Evolutionary conservation across 2,329 filamentous ascomycete species (phyloP).

Genomic region (Epicoccum sorghinum): DNA sequence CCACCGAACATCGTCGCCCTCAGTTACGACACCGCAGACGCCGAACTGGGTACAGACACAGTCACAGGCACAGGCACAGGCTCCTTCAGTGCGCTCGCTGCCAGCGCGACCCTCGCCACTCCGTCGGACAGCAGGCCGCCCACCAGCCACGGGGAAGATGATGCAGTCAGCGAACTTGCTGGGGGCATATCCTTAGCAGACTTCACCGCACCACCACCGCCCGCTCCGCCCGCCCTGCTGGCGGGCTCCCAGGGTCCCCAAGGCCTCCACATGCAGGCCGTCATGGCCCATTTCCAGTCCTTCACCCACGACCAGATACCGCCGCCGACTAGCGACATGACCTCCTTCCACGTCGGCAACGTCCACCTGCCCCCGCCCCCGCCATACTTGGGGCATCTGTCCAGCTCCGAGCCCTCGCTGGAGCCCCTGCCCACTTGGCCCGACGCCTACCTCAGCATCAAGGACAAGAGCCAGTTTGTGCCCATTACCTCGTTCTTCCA

Average conservation of each 20-base stretch:
- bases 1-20: slow-evolving; percentile 20
- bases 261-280: slow-evolving; percentile 20
- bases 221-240: slow-evolving; percentile 11
- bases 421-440: slow-evolving; percentile 32
- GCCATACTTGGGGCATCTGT: slow-evolving; percentile 19
- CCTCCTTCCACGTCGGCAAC: slow-evolving; percentile 22
- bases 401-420: slow-evolving; percentile 24
- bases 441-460: slow-evolving; percentile 38
- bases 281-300: slow-evolving; percentile 24
- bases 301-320: slow-evolving; percentile 16
- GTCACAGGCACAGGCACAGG: background rate
- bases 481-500: slow-evolving; percentile 40
- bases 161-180: slow-evolving; percentile 21
- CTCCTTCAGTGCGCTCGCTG: slow-evolving; percentile 30
- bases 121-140: slow-evolving; percentile 38
- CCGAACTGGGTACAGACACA: slow-evolving; percentile 1
- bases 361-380: slow-evolving; percentile 18
- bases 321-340: slow-evolving; percentile 15
- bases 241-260: background rate
- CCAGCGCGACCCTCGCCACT: slow-evolving; percentile 36
- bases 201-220: slow-evolving; percentile 9
- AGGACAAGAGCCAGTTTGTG: slow-evolving; percentile 36
- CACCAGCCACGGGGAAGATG: slow-evolving; percentile 32
- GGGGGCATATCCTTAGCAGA: slow-evolving; percentile 39
- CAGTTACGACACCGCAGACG: slow-evolving; percentile 7